These are phyloP conservation scores for Acanthamoeba quina DNA, from an alignment of 208 protist species.

Conservation along the genomic window DNA sequence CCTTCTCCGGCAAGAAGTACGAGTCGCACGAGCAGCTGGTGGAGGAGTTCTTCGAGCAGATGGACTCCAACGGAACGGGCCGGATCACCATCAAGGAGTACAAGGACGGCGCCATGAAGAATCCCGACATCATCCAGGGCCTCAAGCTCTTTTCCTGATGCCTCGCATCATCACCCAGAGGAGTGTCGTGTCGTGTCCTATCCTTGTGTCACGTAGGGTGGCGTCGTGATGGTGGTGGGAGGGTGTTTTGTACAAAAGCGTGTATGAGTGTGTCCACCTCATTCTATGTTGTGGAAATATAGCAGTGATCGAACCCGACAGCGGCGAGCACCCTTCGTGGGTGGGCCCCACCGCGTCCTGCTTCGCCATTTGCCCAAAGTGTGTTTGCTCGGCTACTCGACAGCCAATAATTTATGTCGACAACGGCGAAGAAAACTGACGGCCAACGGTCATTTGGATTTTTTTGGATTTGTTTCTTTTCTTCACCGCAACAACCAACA, in stretches of 20 bases:
- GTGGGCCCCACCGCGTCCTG: too few species aligned
- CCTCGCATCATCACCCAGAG: background rate
- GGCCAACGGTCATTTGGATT: constrained; percentile 19
- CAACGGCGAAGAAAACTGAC: background rate
- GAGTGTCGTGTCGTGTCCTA: background rate
- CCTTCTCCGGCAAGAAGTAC: constrained; percentile 83
- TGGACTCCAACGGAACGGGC: constrained; percentile 56
- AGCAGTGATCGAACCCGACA: background rate
- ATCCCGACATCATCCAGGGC: constrained; percentile 86
- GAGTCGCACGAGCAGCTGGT: constrained; percentile 67
- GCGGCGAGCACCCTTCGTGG: too few species aligned
- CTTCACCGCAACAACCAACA: background rate
- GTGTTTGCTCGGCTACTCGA: background rate
- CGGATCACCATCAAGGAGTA: constrained; percentile 73
- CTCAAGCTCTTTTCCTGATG: constrained; percentile 76
- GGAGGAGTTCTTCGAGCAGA: constrained; percentile 74
- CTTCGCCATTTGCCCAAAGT: background rate
- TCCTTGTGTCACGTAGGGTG: too few species aligned
- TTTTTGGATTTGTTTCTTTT: background rate
- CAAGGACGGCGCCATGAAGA: constrained; percentile 80
- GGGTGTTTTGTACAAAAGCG: background rate
- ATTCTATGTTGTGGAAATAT: background rate
- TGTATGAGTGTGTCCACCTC: background rate
- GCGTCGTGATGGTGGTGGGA: too few species aligned
- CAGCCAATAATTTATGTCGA: background rate